phyloP scores from a whole-genome alignment of 1,284 basidiomycete genomes.

The Cryptococcus hybrid region DNA sequence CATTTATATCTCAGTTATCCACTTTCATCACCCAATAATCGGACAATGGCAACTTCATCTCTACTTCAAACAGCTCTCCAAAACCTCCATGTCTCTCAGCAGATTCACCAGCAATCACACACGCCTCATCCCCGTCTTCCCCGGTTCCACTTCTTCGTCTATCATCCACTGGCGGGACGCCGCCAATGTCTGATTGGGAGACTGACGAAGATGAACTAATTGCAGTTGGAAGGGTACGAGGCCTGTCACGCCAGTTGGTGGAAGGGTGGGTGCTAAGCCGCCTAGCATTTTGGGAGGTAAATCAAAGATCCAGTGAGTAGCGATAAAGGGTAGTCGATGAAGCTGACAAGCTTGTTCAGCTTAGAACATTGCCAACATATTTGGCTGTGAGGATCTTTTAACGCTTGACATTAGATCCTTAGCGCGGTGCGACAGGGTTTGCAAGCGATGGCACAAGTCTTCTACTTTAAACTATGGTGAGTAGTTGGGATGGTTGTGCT shows the following conservation, averaged over 20 bases:
- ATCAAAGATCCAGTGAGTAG: conserved; percentile 41
- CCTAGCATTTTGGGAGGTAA: conserved; percentile 17
- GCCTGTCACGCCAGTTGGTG: conserved; percentile 40
- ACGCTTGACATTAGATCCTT: conserved; percentile 65
- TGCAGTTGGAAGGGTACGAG: conserved; percentile 43
- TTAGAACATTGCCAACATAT: conserved; percentile 72
- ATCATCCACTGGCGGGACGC: conserved; percentile 11
- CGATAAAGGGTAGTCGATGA: neutral
- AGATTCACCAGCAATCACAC: conserved; percentile 31
- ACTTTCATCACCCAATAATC: neutral
- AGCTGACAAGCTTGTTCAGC: conserved; percentile 26
- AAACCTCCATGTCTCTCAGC: conserved; percentile 48
- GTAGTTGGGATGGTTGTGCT: conserved; percentile 29
- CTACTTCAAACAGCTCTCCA: conserved; percentile 49
- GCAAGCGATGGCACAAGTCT: conserved; percentile 78
- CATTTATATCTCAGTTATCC: neutral
- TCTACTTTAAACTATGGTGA: conserved; percentile 85
- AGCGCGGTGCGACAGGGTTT: conserved; percentile 72
- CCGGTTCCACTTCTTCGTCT: conserved; percentile 6
- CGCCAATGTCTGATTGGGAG: conserved; percentile 20
- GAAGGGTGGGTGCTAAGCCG: conserved; percentile 24
- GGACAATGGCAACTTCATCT: conserved; percentile 31
- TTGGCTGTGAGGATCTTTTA: conserved; percentile 72
- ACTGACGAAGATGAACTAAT: conserved; percentile 52
- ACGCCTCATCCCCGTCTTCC: conserved; percentile 34